Conservation (phyloP, 495 filamentous ascomycete species). For the Penicillium angulare region DNA sequence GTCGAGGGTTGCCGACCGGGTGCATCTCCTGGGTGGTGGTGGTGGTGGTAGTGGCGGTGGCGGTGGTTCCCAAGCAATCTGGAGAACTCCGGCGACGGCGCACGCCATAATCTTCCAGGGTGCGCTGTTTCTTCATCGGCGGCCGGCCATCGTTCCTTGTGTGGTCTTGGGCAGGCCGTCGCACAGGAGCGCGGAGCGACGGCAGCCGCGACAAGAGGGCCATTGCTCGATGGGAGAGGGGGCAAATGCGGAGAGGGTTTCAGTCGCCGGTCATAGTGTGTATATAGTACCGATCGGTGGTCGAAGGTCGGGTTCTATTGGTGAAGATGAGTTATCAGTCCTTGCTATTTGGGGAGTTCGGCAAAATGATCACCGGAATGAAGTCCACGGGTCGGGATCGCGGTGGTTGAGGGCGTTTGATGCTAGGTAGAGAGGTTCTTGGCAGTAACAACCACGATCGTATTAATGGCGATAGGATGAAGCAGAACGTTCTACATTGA, state of each 20-base stretch:
- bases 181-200: slow-evolving; percentile 37
- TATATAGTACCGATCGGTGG: background rate
- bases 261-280: slow-evolving; percentile 18
- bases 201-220: slow-evolving; percentile 38
- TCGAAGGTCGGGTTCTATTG: too few relatives aligned
- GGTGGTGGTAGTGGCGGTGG: too few relatives aligned
- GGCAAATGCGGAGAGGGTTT: background rate
- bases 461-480: too few relatives aligned
- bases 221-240: slow-evolving; percentile 27
- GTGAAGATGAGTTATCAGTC: too few relatives aligned
- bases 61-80: slow-evolving; percentile 38
- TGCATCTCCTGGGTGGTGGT: slow-evolving; percentile 13
- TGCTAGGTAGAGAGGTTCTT: slow-evolving; percentile 10
- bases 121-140: slow-evolving; percentile 32
- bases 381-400: slow-evolving; percentile 1
- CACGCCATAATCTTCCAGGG: slow-evolving; percentile 18
- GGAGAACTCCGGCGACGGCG: slow-evolving; percentile 39
- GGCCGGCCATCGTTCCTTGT: slow-evolving; percentile 19
- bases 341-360: slow-evolving; percentile 3
- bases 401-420: slow-evolving; percentile 3
- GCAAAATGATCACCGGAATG: slow-evolving; percentile 3
- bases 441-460: slow-evolving; percentile 4
- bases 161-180: slow-evolving; percentile 26
- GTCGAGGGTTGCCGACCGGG: slow-evolving; percentile 13
- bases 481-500: too few relatives aligned